Base-by-base conservation (phyloP, 1,284 basidiomycete species). In the Puccinia novopanici region DNA sequence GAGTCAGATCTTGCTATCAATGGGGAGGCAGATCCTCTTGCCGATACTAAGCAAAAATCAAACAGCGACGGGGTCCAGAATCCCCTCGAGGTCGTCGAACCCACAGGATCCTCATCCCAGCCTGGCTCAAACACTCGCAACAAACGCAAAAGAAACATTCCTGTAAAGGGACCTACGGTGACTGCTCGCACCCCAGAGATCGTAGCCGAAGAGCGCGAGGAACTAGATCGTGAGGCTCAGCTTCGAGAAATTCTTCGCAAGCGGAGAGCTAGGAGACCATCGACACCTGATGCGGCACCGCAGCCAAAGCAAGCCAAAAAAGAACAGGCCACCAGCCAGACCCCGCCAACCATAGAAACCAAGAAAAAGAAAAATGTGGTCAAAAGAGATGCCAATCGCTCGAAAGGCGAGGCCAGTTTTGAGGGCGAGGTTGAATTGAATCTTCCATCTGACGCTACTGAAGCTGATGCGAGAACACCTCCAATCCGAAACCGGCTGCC, bases 191-290 rank as follows among this genome's bases (percentile, higher is more conserved):
- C 40, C n/a, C 40, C n/a, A 50, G 70, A 73, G 10, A 63, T 80
- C 22, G 40, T 48, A 30, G 34, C 77, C 8, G 57, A 80, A 72
- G 54, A 50, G 42, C 45, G 30, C 42, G 27, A 45, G 55, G 57
- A 80, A 45, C 34, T 59, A 24, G 52, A 71, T 71, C 68, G 54
- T 45, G 77, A 80, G 73, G 42, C 77, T 9, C 67, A 80, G 54
- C 45, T 80, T 19, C 55, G 68, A 71, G 54, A 61, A 50, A 80
- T 71, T 54, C 68, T 80, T 50, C 68, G 48, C 13, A 72, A 80
- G 59, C 77, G 77, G 24, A 57, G 68, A 61, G 42, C 67, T 17
- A 45, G 57, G 10, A 80, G 65, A 13, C 77, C 34, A 52, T 15
- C 27, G 12, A 42, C 42, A 19, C 42, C 67, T 34, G 55, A 80